Base-by-base conservation (phyloP, 2,329 filamentous ascomycete species). In the Cladophialophora psammophila region DNA sequence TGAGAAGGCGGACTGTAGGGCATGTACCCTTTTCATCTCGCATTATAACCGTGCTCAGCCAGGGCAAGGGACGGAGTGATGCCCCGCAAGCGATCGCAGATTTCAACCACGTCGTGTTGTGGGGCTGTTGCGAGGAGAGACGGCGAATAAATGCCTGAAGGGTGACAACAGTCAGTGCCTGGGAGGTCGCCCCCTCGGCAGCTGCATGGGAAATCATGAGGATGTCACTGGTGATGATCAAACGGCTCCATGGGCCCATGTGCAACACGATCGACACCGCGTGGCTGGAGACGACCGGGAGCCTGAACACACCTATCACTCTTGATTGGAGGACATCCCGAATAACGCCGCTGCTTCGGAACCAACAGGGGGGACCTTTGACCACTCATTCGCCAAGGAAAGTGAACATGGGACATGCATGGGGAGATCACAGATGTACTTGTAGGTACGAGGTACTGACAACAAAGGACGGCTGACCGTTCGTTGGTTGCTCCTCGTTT, bases 231-330 rank as follows among this genome's bases (percentile, higher is more conserved):
- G 36, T 59, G 66, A 60, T 59, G 66, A 68, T 68, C 66, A 65
- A 68, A 66, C 66, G 53, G 45, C 66, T 61, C 63, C 56, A 66
- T 56, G 63, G 32, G 31, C 31, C 63, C 63, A 68, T 68, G 66
- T 68, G 66, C 63, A 65, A 55, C 63, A 60, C 63, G 66, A 68
- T 68, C 66, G 66, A 68, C 66, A 63, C 60, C 45, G 50, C 55
- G 63, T 68, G 63, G 66, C 63, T 66, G 63, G 59, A 32, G 34
- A 35, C 54, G 26, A 48, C 65, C 60, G 50, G 66, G 63, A 52
- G 60, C 35, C 38, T 62, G 55, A 63, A 31, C 31, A 61, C 15
- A 48, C 60, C 62, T 48, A 56, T 50, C 31, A 59, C 20, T 35
- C 18, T 59, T 54, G 57, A 35, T 26, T 40, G 35, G 53, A 26